phyloP scores from a whole-genome alignment of 192 early-diverging fungal species.

The Pilobolus umbonatus region DNA sequence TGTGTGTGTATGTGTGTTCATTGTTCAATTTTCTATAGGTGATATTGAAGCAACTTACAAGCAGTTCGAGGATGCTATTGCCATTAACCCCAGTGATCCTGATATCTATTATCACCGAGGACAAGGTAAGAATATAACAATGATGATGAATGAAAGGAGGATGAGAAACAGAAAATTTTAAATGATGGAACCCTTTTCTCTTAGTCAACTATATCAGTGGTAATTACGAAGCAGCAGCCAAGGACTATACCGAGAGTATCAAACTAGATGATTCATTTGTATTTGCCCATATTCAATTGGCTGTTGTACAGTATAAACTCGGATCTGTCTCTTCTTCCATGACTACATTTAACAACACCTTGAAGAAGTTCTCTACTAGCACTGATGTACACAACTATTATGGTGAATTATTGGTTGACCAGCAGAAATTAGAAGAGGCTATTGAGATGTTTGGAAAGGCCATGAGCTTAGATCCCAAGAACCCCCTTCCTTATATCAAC shows the following conservation, averaged over 20 bases:
- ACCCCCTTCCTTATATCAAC: conserved; percentile 98
- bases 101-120: conserved; percentile 88
- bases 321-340: conserved; percentile 72
- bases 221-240: conserved; percentile 72
- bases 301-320: conserved; percentile 87
- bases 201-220: conserved; percentile 77
- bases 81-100: conserved; percentile 65
- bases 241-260: conserved; percentile 80
- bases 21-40: conserved; percentile 14
- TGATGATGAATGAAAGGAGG: not conserved
- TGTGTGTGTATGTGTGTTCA: not conserved
- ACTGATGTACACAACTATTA: conserved; percentile 97
- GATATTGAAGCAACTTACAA: conserved; percentile 55
- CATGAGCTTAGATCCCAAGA: conserved; percentile 68
- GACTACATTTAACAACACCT: conserved; percentile 74
- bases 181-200: not conserved
- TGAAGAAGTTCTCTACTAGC: conserved; percentile 69
- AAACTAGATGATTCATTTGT: conserved; percentile 78
- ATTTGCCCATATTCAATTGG: conserved; percentile 92
- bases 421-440: conserved; percentile 77
- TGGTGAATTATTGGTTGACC: conserved; percentile 90
- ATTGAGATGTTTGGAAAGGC: conserved; percentile 85
- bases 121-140: conserved; percentile 29
- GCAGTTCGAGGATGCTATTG: conserved; percentile 68
- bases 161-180: not conserved